These are phyloP conservation scores for Grifola frondosa DNA, from an alignment of 1,284 basidiomycete species.

Conservation along the genomic window DNA sequence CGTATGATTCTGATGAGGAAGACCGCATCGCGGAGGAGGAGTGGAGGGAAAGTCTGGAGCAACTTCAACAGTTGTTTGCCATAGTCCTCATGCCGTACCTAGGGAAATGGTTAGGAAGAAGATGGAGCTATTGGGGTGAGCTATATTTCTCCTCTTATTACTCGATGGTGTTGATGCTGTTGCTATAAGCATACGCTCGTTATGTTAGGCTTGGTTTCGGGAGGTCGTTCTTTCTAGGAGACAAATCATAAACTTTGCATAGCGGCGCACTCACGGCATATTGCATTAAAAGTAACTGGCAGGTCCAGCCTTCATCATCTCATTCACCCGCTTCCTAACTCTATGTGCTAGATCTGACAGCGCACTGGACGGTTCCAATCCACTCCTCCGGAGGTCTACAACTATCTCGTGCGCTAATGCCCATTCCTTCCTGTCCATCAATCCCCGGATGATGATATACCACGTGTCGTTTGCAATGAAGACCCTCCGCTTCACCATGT, in stretches of 20 bases:
- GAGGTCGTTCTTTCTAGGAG: slow-evolving; percentile 63
- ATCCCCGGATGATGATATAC: slow-evolving; percentile 67
- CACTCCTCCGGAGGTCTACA: slow-evolving; percentile 51
- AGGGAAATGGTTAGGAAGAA: slow-evolving; percentile 86
- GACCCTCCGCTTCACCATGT: slow-evolving; percentile 57
- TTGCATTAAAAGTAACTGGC: slow-evolving; percentile 13
- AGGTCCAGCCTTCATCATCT: slow-evolving; percentile 14
- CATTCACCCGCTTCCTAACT: slow-evolving; percentile 36
- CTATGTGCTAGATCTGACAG: slow-evolving; percentile 39
- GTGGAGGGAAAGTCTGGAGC: slow-evolving; percentile 88
- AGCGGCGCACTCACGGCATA: not conserved
- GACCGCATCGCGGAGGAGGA: slow-evolving; percentile 80
- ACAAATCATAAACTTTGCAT: slow-evolving; percentile 19
- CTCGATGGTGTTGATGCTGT: slow-evolving; percentile 12
- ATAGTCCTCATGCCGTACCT: slow-evolving; percentile 83
- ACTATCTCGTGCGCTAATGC: slow-evolving; percentile 58
- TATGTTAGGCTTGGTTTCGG: slow-evolving; percentile 70
- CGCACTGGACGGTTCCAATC: slow-evolving; percentile 37
- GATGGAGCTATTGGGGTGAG: slow-evolving; percentile 85
- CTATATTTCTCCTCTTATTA: slow-evolving; percentile 20
- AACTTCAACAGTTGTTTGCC: slow-evolving; percentile 79
- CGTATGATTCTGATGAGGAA: slow-evolving; percentile 69
- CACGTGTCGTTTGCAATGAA: slow-evolving; percentile 66
- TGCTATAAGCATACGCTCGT: slow-evolving; percentile 61
- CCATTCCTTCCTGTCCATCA: slow-evolving; percentile 57